Evolutionary conservation across 352 stramenopile genomes (phyloP).

Genomic region (Phytophthora kernoviae): DNA sequence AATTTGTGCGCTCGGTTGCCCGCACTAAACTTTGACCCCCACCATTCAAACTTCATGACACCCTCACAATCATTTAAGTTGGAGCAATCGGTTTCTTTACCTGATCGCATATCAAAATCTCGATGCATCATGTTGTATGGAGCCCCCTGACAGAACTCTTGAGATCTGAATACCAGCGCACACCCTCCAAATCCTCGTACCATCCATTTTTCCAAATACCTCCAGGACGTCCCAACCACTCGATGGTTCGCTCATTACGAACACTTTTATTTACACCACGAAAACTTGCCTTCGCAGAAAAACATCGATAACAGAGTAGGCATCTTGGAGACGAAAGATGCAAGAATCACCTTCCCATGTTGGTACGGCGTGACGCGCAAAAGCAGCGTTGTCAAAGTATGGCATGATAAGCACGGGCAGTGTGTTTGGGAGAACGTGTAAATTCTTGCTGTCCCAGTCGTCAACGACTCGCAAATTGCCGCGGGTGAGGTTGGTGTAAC

Average conservation of each 20-base stretch:
- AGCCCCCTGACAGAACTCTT: constrained; percentile 6
- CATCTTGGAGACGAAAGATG: constrained; percentile 12
- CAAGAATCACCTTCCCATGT: constrained; percentile 30
- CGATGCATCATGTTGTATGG: constrained; percentile 20
- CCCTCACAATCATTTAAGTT: neutral
- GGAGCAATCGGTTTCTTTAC: constrained; percentile 14
- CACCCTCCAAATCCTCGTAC: constrained; percentile 20
- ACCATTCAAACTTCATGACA: neutral
- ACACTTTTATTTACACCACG: constrained; percentile 16
- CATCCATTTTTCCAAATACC: constrained; percentile 21
- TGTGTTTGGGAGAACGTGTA: constrained; percentile 14
- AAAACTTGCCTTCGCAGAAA: neutral
- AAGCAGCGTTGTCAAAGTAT: constrained; percentile 31
- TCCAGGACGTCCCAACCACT: constrained; percentile 10
- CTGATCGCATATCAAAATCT: constrained; percentile 14
- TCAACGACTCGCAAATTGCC: constrained; percentile 25
- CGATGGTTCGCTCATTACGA: constrained; percentile 8
- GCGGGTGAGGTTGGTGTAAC: constrained; percentile 21
- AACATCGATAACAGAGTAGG: neutral
- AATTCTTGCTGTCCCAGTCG: constrained; percentile 15
- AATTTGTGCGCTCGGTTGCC: neutral
- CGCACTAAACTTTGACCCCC: constrained; percentile 9
- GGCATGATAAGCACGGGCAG: constrained; percentile 45
- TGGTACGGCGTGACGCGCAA: constrained; percentile 28
- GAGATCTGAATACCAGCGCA: constrained; percentile 24